phyloP scores from a whole-genome alignment of 1,284 basidiomycete species.

The Moesziomyces globuligerus region DNA sequence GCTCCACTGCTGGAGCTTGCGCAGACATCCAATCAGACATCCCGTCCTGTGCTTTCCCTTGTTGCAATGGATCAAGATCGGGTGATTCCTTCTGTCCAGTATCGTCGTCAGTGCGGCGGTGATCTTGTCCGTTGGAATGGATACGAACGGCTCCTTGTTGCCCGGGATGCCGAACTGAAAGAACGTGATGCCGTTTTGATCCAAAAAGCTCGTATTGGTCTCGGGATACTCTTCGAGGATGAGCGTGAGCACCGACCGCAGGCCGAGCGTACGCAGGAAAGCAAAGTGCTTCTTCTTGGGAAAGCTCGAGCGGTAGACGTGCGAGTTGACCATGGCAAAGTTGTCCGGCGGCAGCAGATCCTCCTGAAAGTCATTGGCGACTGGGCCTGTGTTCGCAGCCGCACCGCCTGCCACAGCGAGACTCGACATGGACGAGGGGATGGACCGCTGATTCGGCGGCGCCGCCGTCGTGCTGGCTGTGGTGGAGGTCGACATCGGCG shows the following conservation, averaged over 20 bases:
- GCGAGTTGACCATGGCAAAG: slow-evolving; percentile 68
- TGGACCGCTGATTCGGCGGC: neutral
- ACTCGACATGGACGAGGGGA: slow-evolving; percentile 4
- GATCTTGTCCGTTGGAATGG: slow-evolving; percentile 72
- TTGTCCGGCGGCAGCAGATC: slow-evolving; percentile 64
- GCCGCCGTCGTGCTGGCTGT: slow-evolving; percentile 15
- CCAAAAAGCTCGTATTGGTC: slow-evolving; percentile 70
- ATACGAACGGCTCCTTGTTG: slow-evolving; percentile 70
- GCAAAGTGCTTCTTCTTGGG: slow-evolving; percentile 72
- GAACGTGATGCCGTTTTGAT: slow-evolving; percentile 68
- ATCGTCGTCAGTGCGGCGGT: slow-evolving; percentile 71
- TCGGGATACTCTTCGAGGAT: slow-evolving; percentile 72
- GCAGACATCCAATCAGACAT: slow-evolving; percentile 72
- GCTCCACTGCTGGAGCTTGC: slow-evolving; percentile 72
- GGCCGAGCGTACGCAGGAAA: slow-evolving; percentile 70
- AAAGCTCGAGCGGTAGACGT: slow-evolving; percentile 71
- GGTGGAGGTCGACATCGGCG: slow-evolving; percentile 18
- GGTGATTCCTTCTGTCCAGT: slow-evolving; percentile 72
- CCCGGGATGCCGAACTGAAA: slow-evolving; percentile 73
- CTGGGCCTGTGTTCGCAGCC: slow-evolving; percentile 3
- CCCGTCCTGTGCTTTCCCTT: slow-evolving; percentile 74
- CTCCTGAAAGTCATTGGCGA: slow-evolving; percentile 23
- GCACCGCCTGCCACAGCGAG: neutral
- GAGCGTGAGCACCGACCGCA: slow-evolving; percentile 71
- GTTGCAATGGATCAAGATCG: slow-evolving; percentile 73